Conservation (phyloP, 2,329 filamentous ascomycete species). For the Fusarium oxysporum region DNA sequence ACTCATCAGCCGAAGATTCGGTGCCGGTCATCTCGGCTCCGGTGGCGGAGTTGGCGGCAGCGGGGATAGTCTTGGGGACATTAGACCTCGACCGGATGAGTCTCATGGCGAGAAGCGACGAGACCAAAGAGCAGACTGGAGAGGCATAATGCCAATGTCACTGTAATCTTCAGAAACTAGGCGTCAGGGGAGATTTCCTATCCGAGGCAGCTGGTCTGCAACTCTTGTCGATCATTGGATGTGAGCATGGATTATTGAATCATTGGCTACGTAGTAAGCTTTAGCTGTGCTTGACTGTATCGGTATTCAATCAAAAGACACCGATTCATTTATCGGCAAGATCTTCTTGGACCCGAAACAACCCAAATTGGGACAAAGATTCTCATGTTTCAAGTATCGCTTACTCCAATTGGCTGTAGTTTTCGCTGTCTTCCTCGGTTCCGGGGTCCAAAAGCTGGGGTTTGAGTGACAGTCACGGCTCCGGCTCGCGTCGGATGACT, state of each 20-base stretch:
- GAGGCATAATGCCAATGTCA: neutral
- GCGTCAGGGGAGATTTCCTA: slow-evolving; percentile 19
- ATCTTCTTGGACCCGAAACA: slow-evolving; percentile 19
- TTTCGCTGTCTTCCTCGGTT: slow-evolving; percentile 33
- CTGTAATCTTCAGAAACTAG: neutral
- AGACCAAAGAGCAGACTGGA: neutral
- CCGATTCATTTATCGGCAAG: slow-evolving; percentile 29
- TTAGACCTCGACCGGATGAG: slow-evolving; percentile 51
- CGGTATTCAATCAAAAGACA: slow-evolving; percentile 27
- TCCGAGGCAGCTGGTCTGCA: slow-evolving; percentile 35
- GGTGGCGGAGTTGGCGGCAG: slow-evolving; percentile 36
- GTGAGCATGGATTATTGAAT: slow-evolving; percentile 4
- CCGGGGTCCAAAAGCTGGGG: slow-evolving; percentile 44
- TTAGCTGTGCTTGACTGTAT: slow-evolving; percentile 3
- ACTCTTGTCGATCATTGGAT: slow-evolving; percentile 32
- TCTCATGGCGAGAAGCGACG: slow-evolving; percentile 38
- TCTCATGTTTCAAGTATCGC: slow-evolving; percentile 15
- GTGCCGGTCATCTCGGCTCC: slow-evolving; percentile 36
- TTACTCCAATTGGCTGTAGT: slow-evolving; percentile 16
- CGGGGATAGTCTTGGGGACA: slow-evolving; percentile 46
- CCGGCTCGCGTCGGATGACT: slow-evolving; percentile 50
- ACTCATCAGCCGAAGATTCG: slow-evolving; percentile 38
- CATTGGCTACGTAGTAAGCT: slow-evolving; percentile 16
- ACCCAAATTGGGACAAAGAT: slow-evolving; percentile 18
- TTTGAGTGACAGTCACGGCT: slow-evolving; percentile 34